Percentiles rank a stretch among this genome's conserved stretches.
Evolutionary conservation across 257 asterid species (phyloP).

Genomic region (Solanum stenotomum): DNA sequence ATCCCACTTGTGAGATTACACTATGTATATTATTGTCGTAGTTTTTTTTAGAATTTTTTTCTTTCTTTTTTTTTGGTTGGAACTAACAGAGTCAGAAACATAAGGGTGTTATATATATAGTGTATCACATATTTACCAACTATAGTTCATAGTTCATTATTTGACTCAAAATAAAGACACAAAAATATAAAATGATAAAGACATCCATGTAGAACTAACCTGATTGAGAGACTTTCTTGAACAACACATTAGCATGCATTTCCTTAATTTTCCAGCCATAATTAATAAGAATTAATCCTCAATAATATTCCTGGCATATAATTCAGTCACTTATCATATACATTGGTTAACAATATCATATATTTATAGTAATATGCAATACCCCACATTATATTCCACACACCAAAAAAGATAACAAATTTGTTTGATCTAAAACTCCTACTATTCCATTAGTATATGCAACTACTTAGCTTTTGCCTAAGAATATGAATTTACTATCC

Average conservation of each 20-base stretch:
- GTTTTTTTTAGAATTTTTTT: too few species aligned
- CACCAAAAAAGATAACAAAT: not conserved
- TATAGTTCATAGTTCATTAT: not conserved
- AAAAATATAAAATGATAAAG: not conserved
- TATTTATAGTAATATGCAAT: not conserved
- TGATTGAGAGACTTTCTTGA: constrained; percentile 31
- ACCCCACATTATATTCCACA: not conserved
- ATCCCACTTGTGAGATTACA: too few species aligned
- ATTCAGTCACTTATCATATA: not conserved
- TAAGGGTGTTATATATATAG: not conserved
- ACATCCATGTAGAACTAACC: not conserved
- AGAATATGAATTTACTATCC: not conserved
- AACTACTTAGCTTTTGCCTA: not conserved
- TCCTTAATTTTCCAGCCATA: constrained; percentile 63
- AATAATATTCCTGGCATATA: constrained; percentile 6
- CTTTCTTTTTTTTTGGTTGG: too few species aligned
- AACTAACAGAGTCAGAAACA: too few species aligned
- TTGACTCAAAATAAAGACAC: not conserved
- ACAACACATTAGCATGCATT: constrained; percentile 61
- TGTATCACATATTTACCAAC: not conserved
- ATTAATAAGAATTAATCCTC: not conserved
- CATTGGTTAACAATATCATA: not conserved
- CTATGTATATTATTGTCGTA: too few species aligned
- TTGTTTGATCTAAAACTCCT: not conserved
- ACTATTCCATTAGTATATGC: not conserved